Evolutionary conservation across 805 yeast genomes (phyloP).

Genomic region (Yamadazyma takamatsuzukensis): DNA sequence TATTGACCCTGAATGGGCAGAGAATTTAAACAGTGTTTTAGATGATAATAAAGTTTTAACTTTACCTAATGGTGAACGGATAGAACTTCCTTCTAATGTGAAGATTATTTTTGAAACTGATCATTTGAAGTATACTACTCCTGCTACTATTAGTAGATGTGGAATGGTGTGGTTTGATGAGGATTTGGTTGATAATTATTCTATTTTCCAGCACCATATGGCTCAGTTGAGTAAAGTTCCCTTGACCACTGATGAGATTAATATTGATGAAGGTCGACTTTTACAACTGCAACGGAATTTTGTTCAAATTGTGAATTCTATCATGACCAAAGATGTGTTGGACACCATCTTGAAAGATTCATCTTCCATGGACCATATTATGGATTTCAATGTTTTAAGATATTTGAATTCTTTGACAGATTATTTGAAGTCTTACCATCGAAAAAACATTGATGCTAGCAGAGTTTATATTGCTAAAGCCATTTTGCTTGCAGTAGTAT

Average conservation of each 20-base stretch:
- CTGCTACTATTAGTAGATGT: slow-evolving; percentile 91
- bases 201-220: slow-evolving; percentile 4
- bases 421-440: slow-evolving; percentile 34
- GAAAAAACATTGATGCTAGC: slow-evolving; percentile 7
- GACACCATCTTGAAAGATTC: slow-evolving; percentile 1
- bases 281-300: slow-evolving; percentile 2
- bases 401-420: slow-evolving; percentile 37
- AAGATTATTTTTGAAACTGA: slow-evolving; percentile 76
- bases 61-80: slow-evolving; percentile 84
- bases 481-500: slow-evolving; percentile 39
- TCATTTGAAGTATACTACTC: slow-evolving; percentile 63
- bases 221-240: background rate
- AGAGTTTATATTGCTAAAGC: slow-evolving; percentile 28
- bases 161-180: slow-evolving; percentile 77
- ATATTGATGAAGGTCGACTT: slow-evolving; percentile 1
- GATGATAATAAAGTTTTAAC: slow-evolving; percentile 85
- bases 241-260: slow-evolving; percentile 1
- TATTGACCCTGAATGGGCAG: slow-evolving; percentile 92
- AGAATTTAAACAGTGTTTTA: slow-evolving; percentile 80
- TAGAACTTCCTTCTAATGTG: slow-evolving; percentile 61
- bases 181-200: slow-evolving; percentile 1
- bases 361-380: slow-evolving; percentile 40
- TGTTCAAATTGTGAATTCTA: slow-evolving; percentile 1
- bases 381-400: slow-evolving; percentile 42
- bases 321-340: slow-evolving; percentile 1